phyloP scores from a whole-genome alignment of 371 early-diverging fungal genomes.

The Mucor piriformis region DNA sequence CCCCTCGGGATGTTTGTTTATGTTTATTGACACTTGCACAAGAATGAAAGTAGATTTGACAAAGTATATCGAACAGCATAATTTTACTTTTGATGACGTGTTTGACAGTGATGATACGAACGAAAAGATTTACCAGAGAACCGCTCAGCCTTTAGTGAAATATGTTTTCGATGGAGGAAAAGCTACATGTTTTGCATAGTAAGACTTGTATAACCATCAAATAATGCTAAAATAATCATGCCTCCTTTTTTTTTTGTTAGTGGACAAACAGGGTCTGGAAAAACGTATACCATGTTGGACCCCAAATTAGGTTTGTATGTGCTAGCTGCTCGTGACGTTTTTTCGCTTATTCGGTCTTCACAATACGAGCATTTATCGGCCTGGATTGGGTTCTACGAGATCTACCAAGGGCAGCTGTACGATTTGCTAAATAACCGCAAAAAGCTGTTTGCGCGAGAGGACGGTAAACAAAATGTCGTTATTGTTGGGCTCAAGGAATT shows the following conservation, averaged over 20 bases:
- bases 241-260: slow-evolving; percentile 45
- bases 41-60: slow-evolving; percentile 93
- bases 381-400: slow-evolving; percentile 94
- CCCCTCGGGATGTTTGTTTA: not conserved
- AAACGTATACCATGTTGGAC: slow-evolving; percentile 98
- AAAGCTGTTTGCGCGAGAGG: slow-evolving; percentile 92
- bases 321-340: slow-evolving; percentile 90
- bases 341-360: slow-evolving; percentile 71
- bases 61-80: slow-evolving; percentile 90
- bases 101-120: slow-evolving; percentile 84
- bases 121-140: slow-evolving; percentile 86
- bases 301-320: slow-evolving; percentile 85
- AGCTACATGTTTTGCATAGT: slow-evolving; percentile 98
- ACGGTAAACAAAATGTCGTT: slow-evolving; percentile 92
- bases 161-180: slow-evolving; percentile 93
- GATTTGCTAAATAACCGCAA: slow-evolving; percentile 92
- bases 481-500: slow-evolving; percentile 88
- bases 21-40: not conserved
- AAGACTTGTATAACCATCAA: slow-evolving; percentile 13
- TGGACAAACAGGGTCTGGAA: slow-evolving; percentile 97
- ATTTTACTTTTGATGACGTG: slow-evolving; percentile 94
- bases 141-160: slow-evolving; percentile 89
- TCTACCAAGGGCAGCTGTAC: slow-evolving; percentile 95
- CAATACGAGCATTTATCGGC: slow-evolving; percentile 78
- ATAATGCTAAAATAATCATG: no score